Conservation (phyloP, 345 rosid genomes). For the Capsella bursapastoris region DNA sequence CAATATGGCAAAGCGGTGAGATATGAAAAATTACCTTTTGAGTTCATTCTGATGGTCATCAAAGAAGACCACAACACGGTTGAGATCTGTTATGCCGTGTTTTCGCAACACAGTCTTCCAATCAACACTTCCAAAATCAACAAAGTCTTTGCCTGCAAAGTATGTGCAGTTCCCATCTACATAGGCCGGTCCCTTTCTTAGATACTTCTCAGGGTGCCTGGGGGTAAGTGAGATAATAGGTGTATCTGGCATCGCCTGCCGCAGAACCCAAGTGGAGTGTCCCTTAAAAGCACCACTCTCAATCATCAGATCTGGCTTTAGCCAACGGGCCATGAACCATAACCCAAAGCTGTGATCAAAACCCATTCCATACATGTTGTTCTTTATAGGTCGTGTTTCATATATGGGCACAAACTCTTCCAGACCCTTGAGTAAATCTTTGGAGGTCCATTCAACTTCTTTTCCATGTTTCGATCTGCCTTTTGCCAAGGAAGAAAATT, state of each 20-base stretch:
- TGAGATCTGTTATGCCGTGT: constrained; percentile 66
- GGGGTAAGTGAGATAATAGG: constrained; percentile 84
- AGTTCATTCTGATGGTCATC: constrained; percentile 99
- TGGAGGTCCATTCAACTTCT: constrained; percentile 92
- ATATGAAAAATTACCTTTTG: constrained; percentile 62
- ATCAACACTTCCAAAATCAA: constrained; percentile 91
- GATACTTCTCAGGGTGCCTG: constrained; percentile 90
- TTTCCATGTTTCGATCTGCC: constrained; percentile 99
- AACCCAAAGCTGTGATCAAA: constrained; percentile 99
- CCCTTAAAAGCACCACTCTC: constrained; percentile 99
- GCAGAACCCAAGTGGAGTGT: constrained; percentile 97
- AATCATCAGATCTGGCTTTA: constrained; percentile 94
- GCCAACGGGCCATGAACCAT: constrained; percentile 91
- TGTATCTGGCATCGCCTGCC: constrained; percentile 96
- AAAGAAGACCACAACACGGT: constrained; percentile 76
- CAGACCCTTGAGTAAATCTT: constrained; percentile 84
- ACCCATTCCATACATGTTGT: constrained; percentile 97
- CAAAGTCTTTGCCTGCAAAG: constrained; percentile 96
- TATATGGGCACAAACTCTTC: constrained; percentile 95
- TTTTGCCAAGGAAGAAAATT: constrained; percentile 77
- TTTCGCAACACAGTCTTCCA: constrained; percentile 75
- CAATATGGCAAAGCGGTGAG: not conserved
- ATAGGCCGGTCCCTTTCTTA: constrained; percentile 93
- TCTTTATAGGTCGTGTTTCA: constrained; percentile 92
- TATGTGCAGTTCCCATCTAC: constrained; percentile 97